Percentiles rank a stretch among this genome's conserved stretches.
phyloP scores from a whole-genome alignment of 2,329 filamentous ascomycete species.

The Cordyceps cicadae region DNA sequence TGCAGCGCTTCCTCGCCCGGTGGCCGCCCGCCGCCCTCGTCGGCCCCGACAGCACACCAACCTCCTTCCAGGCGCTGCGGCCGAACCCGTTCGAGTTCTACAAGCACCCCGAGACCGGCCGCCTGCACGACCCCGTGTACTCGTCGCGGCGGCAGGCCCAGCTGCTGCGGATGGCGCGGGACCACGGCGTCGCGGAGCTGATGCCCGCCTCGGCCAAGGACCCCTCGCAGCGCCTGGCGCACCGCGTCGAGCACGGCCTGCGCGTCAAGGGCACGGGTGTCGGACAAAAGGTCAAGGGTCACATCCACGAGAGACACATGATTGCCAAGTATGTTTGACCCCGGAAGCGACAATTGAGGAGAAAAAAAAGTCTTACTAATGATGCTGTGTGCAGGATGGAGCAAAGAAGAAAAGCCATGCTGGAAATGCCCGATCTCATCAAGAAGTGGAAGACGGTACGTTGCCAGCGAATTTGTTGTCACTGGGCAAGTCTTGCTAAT shows the following conservation, averaged over 20 bases:
- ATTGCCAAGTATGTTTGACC: constrained; percentile 53
- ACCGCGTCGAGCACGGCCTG: constrained; percentile 69
- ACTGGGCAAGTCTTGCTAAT: constrained; percentile 24
- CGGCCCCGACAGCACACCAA: constrained; percentile 35
- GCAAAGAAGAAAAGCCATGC: constrained; percentile 82
- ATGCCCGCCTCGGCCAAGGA: constrained; percentile 71
- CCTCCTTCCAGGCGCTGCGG: constrained; percentile 46
- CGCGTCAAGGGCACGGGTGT: constrained; percentile 88
- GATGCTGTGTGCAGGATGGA: constrained; percentile 54
- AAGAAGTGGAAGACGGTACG: constrained; percentile 86
- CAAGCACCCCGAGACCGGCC: constrained; percentile 69
- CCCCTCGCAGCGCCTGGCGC: constrained; percentile 59
- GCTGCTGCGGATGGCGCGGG: constrained; percentile 73
- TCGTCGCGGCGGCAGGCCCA: constrained; percentile 84
- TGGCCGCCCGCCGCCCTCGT: constrained; percentile 68
- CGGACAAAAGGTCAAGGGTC: constrained; percentile 90
- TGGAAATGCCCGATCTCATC: constrained; percentile 89
- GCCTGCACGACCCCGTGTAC: constrained; percentile 76
- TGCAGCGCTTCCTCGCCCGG: constrained; percentile 80
- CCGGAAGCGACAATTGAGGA: not conserved
- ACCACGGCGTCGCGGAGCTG: constrained; percentile 72
- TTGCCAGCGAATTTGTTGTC: constrained; percentile 12
- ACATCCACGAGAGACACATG: constrained; percentile 82
- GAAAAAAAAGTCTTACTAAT: constrained; percentile 22
- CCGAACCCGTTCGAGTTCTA: constrained; percentile 75